Percentiles rank a stretch among this genome's conserved stretches.
Evolutionary conservation across 352 stramenopile genomes (phyloP).

Genomic region (Phytopythium litorale): DNA sequence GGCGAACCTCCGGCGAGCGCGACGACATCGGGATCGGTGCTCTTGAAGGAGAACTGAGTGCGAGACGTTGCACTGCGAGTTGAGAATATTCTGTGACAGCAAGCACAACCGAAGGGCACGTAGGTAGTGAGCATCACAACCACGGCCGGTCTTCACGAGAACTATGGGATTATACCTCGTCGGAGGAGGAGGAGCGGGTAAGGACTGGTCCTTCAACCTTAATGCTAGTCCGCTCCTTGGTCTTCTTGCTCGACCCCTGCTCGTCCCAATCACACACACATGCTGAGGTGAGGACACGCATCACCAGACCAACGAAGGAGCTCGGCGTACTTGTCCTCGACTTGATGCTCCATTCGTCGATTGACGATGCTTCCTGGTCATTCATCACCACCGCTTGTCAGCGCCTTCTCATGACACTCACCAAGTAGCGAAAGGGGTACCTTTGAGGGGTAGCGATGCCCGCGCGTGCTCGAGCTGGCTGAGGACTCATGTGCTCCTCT

Average conservation of each 20-base stretch:
- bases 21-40: slow-evolving; percentile 56
- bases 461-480: background rate
- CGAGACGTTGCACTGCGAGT: slow-evolving; percentile 54
- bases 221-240: background rate
- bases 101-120: background rate
- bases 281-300: background rate
- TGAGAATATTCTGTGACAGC: slow-evolving; percentile 46
- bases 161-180: background rate
- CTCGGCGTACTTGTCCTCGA: background rate
- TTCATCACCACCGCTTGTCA: background rate
- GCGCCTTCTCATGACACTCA: background rate
- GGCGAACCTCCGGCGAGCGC: slow-evolving; percentile 45
- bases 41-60: slow-evolving; percentile 63
- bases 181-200: background rate
- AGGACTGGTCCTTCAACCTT: slow-evolving; percentile 1
- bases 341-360: background rate
- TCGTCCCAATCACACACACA: background rate
- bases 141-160: background rate
- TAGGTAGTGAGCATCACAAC: background rate
- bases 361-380: background rate
- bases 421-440: background rate
- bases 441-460: background rate
- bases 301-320: background rate
- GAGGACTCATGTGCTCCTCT: background rate
- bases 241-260: background rate